Evolutionary conservation across 352 stramenopile species (phyloP).

Genomic region (Peronospora destructor): DNA sequence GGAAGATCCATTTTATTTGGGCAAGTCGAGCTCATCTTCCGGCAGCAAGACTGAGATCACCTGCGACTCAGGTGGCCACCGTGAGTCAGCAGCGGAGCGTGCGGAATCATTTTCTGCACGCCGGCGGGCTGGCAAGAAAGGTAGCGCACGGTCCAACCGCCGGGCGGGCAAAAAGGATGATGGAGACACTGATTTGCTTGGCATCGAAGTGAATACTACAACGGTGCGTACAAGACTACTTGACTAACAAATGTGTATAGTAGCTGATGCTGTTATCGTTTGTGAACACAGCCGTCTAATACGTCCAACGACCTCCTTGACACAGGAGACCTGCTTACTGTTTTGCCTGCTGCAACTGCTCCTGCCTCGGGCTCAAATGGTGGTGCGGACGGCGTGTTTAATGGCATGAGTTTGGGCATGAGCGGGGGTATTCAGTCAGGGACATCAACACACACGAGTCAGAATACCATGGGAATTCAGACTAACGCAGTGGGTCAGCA

Average conservation of each 20-base stretch:
- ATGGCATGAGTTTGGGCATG: slow-evolving; percentile 52
- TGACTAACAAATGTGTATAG: slow-evolving; percentile 1
- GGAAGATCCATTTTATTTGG: slow-evolving; percentile 71
- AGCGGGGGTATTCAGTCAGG: slow-evolving; percentile 20
- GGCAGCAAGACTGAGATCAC: slow-evolving; percentile 42
- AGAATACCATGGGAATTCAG: slow-evolving; percentile 34
- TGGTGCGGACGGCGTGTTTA: slow-evolving; percentile 47
- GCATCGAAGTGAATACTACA: slow-evolving; percentile 32
- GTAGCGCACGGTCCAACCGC: slow-evolving; percentile 36
- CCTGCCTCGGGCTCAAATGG: slow-evolving; percentile 20
- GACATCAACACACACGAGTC: slow-evolving; percentile 32
- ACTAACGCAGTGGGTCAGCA: slow-evolving; percentile 18
- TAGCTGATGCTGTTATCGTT: slow-evolving; percentile 14
- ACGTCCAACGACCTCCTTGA: slow-evolving; percentile 41
- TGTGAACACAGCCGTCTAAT: slow-evolving; percentile 19
- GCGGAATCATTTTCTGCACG: slow-evolving; percentile 64
- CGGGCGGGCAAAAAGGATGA: slow-evolving; percentile 50
- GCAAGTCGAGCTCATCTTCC: slow-evolving; percentile 33
- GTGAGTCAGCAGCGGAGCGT: slow-evolving; percentile 38
- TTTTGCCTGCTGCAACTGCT: slow-evolving; percentile 32
- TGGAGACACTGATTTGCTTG: slow-evolving; percentile 49
- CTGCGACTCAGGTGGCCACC: slow-evolving; percentile 19
- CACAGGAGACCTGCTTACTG: slow-evolving; percentile 39
- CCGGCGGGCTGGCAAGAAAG: slow-evolving; percentile 63
- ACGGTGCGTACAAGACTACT: slow-evolving; percentile 23